These are phyloP conservation scores for Fagus crenata DNA, from an alignment of 306 rosid genomes.

Conservation along the genomic window DNA sequence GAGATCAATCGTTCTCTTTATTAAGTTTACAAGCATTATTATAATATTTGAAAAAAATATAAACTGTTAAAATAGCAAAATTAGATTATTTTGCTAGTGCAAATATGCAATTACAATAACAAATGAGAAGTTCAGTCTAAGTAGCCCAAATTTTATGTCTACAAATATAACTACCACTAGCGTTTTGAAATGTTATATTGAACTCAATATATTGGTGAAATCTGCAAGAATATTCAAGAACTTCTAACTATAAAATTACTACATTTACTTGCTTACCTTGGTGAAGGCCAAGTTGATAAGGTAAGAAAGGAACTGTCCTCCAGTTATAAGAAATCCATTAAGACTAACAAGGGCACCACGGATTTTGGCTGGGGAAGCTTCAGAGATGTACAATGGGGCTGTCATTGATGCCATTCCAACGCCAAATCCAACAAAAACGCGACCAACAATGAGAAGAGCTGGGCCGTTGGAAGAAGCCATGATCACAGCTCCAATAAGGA, in stretches of 20 bases:
- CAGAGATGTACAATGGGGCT: slow-evolving; percentile 63
- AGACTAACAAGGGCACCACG: slow-evolving; percentile 69
- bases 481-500: slow-evolving; percentile 49
- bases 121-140: neutral
- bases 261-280: slow-evolving; percentile 25
- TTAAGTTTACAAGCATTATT: neutral
- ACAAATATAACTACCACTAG: neutral
- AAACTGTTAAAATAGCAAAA: neutral
- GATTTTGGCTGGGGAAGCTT: slow-evolving; percentile 61
- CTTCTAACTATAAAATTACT: neutral
- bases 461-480: slow-evolving; percentile 50
- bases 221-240: neutral
- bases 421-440: slow-evolving; percentile 60
- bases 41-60: neutral
- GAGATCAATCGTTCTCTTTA: neutral
- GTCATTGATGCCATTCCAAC: slow-evolving; percentile 83
- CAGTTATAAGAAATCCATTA: slow-evolving; percentile 64
- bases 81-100: neutral
- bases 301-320: slow-evolving; percentile 68
- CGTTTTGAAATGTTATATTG: neutral
- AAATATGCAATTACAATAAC: neutral
- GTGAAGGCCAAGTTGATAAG: slow-evolving; percentile 70
- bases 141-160: neutral
- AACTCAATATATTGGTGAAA: neutral
- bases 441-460: slow-evolving; percentile 41